phyloP scores from a whole-genome alignment of 495 filamentous ascomycete genomes.

The Apodospora peruviana region DNA sequence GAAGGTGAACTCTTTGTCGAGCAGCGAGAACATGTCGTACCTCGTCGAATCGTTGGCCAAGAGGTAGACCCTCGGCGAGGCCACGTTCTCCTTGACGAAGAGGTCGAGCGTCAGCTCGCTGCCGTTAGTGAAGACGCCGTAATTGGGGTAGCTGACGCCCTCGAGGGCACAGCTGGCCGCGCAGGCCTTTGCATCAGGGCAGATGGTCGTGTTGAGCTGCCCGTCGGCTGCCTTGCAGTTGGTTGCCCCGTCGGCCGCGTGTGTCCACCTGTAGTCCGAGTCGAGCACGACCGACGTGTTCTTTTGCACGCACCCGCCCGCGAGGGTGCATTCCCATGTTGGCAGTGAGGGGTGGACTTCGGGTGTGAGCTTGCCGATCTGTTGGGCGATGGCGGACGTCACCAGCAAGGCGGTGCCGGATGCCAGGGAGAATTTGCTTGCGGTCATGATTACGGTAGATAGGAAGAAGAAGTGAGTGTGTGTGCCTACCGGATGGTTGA shows the following conservation, averaged over 20 bases:
- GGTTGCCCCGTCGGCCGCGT: constrained; percentile 42
- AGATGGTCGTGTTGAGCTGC: constrained; percentile 52
- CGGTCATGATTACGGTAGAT: too few relatives aligned
- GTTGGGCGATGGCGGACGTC: constrained; percentile 10
- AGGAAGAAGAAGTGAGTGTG: too few relatives aligned
- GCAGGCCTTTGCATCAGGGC: constrained; percentile 48
- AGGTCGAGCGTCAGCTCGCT: constrained; percentile 18
- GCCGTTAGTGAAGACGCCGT: constrained; percentile 53
- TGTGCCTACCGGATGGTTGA: too few relatives aligned
- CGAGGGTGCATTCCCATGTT: constrained; percentile 46
- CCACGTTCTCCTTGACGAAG: constrained; percentile 28
- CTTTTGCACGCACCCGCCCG: constrained; percentile 45
- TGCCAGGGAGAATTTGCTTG: too few relatives aligned
- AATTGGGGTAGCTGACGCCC: constrained; percentile 54
- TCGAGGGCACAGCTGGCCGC: constrained; percentile 56
- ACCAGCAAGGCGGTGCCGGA: constrained; percentile 5
- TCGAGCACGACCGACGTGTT: constrained; percentile 53
- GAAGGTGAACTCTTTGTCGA: constrained; percentile 62
- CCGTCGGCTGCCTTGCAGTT: constrained; percentile 55
- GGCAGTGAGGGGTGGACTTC: constrained; percentile 47
- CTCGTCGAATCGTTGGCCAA: constrained; percentile 41
- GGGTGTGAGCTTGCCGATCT: constrained; percentile 9
- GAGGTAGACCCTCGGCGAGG: constrained; percentile 59
- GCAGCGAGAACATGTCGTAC: constrained; percentile 57
- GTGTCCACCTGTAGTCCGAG: constrained; percentile 60